These are phyloP conservation scores for Aspergillus sp. DNA, from an alignment of 2,329 filamentous ascomycete genomes.

Conservation along the genomic window DNA sequence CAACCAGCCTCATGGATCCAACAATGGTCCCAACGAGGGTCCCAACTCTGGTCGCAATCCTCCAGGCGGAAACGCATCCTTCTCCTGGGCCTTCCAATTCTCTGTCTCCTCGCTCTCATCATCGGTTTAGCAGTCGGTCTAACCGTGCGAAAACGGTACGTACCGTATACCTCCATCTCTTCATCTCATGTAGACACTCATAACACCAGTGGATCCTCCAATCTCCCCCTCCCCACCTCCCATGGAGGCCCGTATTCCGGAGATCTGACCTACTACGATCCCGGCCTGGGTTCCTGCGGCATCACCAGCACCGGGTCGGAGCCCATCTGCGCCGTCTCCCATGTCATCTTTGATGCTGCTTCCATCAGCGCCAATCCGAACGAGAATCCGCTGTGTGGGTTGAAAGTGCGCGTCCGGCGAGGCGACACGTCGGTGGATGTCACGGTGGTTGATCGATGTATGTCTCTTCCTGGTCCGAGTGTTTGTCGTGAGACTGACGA, in stretches of 20 bases:
- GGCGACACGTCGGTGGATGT: slow-evolving; percentile 59
- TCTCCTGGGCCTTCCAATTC: background rate
- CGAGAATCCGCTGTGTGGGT: slow-evolving; percentile 65
- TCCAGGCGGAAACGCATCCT: background rate
- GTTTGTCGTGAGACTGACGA: background rate
- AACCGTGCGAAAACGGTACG: background rate
- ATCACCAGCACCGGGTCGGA: slow-evolving; percentile 54
- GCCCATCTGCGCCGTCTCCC: slow-evolving; percentile 65
- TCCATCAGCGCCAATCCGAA: slow-evolving; percentile 57
- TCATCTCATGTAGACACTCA: background rate
- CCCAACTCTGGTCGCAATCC: background rate
- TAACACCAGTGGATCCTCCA: slow-evolving; percentile 8
- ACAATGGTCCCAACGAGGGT: background rate
- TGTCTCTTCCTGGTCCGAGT: slow-evolving; percentile 6
- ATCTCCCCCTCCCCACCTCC: slow-evolving; percentile 28
- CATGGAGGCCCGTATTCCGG: slow-evolving; percentile 56
- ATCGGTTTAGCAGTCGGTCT: background rate
- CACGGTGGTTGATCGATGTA: slow-evolving; percentile 67
- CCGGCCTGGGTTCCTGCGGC: slow-evolving; percentile 69
- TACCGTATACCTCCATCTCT: background rate
- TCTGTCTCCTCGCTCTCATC: background rate
- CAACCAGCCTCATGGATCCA: background rate
- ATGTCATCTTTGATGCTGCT: slow-evolving; percentile 64
- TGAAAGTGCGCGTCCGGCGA: slow-evolving; percentile 61
- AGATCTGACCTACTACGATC: slow-evolving; percentile 68